These are phyloP conservation scores for Tephrocybe sp. DNA, from an alignment of 768 basidiomycete species.

Conservation along the genomic window DNA sequence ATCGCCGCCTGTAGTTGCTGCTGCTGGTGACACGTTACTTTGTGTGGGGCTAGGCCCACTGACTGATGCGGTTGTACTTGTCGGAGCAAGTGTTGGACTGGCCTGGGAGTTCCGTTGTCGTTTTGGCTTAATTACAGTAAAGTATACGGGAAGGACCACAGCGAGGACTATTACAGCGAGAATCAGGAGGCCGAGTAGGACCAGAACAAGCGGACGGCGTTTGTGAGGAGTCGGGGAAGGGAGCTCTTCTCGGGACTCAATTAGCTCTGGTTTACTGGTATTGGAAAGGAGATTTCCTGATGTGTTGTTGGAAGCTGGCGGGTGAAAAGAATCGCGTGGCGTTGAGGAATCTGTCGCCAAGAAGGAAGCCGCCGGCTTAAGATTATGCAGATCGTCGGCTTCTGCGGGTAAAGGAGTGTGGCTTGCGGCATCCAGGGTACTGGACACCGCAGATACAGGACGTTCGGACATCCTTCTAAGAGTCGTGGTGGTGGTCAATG, in stretches of 20 bases:
- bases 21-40: constrained; percentile 12
- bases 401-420: constrained; percentile 15
- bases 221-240: constrained; percentile 11
- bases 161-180: constrained; percentile 42
- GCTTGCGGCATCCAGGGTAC: constrained; percentile 9
- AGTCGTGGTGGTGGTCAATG: constrained; percentile 9
- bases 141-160: constrained; percentile 59
- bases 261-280: constrained; percentile 10
- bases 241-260: constrained; percentile 7
- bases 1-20: constrained; percentile 56
- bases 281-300: constrained; percentile 17
- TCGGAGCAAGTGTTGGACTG: constrained; percentile 1
- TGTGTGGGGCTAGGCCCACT: constrained; percentile 12
- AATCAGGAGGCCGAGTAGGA: constrained; percentile 33
- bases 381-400: constrained; percentile 10
- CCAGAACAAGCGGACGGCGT: constrained; percentile 18
- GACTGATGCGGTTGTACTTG: constrained; percentile 8
- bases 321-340: constrained; percentile 16
- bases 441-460: constrained; percentile 12
- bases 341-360: constrained; percentile 11
- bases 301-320: constrained; percentile 12
- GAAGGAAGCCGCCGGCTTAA: constrained; percentile 12
- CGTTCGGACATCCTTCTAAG: constrained; percentile 14
- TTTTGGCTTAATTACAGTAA: constrained; percentile 50
- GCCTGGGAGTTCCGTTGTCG: constrained; percentile 15